Conservation (phyloP, 441 rosid species). For the Gossypium schwendimanii region DNA sequence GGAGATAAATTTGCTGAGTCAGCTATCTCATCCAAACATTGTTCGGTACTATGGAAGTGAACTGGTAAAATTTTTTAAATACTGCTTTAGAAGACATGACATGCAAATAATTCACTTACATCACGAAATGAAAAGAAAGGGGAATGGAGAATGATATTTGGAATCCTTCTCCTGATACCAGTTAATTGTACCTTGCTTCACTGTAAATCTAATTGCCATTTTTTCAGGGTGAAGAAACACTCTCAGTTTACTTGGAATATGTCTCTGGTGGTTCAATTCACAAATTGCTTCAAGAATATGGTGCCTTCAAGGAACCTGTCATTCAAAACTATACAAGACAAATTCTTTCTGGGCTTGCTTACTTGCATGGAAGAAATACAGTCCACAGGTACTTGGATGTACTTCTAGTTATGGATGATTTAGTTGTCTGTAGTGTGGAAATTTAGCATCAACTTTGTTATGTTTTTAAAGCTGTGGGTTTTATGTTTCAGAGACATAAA, state of each 20-base stretch:
- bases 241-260: slow-evolving; percentile 86
- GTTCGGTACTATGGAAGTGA: slow-evolving; percentile 89
- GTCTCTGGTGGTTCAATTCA: slow-evolving; percentile 95
- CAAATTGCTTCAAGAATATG: slow-evolving; percentile 89
- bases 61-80: slow-evolving; percentile 42
- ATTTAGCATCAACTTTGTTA: neutral
- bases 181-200: slow-evolving; percentile 14
- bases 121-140: neutral
- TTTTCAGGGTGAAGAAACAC: slow-evolving; percentile 67
- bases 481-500: slow-evolving; percentile 68
- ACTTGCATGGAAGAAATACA: slow-evolving; percentile 80
- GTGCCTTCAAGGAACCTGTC: slow-evolving; percentile 82
- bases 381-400: slow-evolving; percentile 67
- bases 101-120: neutral
- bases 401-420: neutral
- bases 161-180: neutral
- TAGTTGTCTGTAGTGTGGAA: neutral
- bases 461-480: slow-evolving; percentile 11
- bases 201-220: slow-evolving; percentile 22
- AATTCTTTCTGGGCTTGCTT: slow-evolving; percentile 84
- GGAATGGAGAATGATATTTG: neutral
- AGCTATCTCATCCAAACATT: slow-evolving; percentile 77
- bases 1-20: slow-evolving; percentile 87
- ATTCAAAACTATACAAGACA: slow-evolving; percentile 90
- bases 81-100: neutral